phyloP scores from a whole-genome alignment of 2,329 filamentous ascomycete genomes.

The Diaporthe nobilis region DNA sequence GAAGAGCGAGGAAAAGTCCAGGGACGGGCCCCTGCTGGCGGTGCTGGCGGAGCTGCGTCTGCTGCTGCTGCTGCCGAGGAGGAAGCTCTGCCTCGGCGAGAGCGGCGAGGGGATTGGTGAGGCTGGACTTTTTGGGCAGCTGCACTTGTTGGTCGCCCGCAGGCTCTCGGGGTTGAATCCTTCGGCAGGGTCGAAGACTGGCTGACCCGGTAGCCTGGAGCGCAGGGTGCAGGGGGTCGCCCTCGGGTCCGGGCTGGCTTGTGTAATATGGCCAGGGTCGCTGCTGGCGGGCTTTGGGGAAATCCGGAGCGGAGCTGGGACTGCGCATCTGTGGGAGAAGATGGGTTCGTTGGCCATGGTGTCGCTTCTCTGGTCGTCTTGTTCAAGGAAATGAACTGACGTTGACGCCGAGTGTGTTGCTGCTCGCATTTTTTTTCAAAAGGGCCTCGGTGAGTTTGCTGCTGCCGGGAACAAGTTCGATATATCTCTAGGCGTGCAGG shows the following conservation, averaged over 20 bases:
- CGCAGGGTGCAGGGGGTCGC: conserved; percentile 12
- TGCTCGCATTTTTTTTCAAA: neutral
- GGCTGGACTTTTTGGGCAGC: conserved; percentile 4
- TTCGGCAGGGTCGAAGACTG: conserved; percentile 27
- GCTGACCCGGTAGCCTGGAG: conserved; percentile 34
- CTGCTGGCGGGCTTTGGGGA: conserved; percentile 5
- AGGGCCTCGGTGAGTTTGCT: neutral
- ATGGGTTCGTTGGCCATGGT: conserved; percentile 17
- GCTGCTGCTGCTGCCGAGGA: neutral
- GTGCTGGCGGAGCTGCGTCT: neutral
- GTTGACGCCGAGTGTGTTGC: neutral
- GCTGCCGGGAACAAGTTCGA: conserved; percentile 11
- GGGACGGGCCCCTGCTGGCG: conserved; percentile 15
- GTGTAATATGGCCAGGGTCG: neutral
- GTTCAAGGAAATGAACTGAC: neutral
- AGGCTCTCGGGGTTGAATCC: conserved; percentile 24
- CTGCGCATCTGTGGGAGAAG: conserved; percentile 18
- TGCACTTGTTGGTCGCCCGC: conserved; percentile 25
- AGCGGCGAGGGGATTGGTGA: conserved; percentile 19
- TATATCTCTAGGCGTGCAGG: neutral
- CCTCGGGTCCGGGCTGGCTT: conserved; percentile 5
- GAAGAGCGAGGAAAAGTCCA: conserved; percentile 34
- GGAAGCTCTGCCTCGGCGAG: conserved; percentile 9
- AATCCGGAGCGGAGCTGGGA: conserved; percentile 33
- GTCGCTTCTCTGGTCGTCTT: neutral